These are phyloP conservation scores for Beta vulgaris DNA, from an alignment of 148 eudicot genomes.

Conservation along the genomic window DNA sequence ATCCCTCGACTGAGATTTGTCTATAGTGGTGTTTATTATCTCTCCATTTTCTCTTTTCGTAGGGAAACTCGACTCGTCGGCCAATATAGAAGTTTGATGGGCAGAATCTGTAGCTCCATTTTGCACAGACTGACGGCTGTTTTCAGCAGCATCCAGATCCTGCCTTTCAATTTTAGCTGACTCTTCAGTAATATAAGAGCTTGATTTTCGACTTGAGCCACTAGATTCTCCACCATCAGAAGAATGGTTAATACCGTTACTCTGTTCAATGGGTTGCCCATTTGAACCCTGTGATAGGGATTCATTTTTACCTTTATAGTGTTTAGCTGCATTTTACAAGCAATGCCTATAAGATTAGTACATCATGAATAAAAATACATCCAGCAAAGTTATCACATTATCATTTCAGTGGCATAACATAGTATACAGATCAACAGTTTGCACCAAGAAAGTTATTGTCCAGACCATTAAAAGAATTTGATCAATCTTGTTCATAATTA, in stretches of 20 bases:
- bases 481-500: too few relatives aligned
- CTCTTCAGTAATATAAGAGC: conserved; percentile 26
- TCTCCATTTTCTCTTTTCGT: conserved; percentile 9
- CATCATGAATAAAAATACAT: conserved; percentile 6
- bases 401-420: too few relatives aligned
- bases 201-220: conserved; percentile 33
- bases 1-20: background rate
- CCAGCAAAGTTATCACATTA: background rate
- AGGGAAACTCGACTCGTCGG: conserved; percentile 5
- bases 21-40: too few relatives aligned
- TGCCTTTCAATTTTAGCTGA: conserved; percentile 21
- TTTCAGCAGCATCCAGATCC: conserved; percentile 18
- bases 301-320: conserved; percentile 26
- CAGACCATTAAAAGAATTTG: too few relatives aligned
- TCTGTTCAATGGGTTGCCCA: conserved; percentile 24
- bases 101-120: conserved; percentile 19
- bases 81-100: background rate
- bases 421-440: too few relatives aligned
- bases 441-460: too few relatives aligned
- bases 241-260: conserved; percentile 30
- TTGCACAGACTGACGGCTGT: conserved; percentile 17
- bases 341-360: conserved; percentile 9
- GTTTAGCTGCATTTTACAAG: conserved; percentile 50
- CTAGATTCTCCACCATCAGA: conserved; percentile 33
- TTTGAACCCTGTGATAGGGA: conserved; percentile 17